phyloP scores from a whole-genome alignment of 345 rosid species.

The Citrus glauca region DNA sequence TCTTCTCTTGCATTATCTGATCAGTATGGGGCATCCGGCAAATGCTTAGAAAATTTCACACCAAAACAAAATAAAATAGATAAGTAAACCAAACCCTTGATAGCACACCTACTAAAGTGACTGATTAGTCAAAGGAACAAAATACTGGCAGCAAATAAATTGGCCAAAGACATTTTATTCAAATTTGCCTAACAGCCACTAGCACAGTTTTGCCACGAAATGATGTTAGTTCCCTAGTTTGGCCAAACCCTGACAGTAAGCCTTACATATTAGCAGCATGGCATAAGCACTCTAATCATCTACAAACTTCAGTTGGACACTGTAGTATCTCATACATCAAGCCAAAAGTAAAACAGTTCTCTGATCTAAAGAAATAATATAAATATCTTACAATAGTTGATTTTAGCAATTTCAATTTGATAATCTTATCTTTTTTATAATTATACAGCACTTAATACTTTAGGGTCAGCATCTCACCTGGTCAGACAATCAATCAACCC shows the following conservation, averaged over 20 bases:
- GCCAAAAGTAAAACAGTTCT: neutral
- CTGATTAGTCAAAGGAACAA: neutral
- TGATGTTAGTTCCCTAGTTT: neutral
- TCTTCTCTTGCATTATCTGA: neutral
- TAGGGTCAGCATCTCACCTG: neutral
- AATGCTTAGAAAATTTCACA: neutral
- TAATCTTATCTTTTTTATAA: neutral
- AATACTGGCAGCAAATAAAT: neutral
- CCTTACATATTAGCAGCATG: neutral
- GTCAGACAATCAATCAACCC: neutral
- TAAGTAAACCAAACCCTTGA: neutral
- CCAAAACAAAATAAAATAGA: neutral
- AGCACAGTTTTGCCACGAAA: neutral
- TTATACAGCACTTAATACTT: neutral
- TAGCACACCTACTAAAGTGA: neutral
- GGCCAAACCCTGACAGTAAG: neutral
- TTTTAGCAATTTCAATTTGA: neutral
- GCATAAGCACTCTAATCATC: neutral
- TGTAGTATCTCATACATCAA: neutral
- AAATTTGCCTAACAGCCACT: neutral
- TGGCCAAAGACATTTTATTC: neutral
- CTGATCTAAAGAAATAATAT: neutral
- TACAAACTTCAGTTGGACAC: neutral
- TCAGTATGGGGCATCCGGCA: neutral
- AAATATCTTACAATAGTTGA: neutral